Conservation (phyloP, 2,329 filamentous ascomycete species). For the Monosporascus sp. region DNA sequence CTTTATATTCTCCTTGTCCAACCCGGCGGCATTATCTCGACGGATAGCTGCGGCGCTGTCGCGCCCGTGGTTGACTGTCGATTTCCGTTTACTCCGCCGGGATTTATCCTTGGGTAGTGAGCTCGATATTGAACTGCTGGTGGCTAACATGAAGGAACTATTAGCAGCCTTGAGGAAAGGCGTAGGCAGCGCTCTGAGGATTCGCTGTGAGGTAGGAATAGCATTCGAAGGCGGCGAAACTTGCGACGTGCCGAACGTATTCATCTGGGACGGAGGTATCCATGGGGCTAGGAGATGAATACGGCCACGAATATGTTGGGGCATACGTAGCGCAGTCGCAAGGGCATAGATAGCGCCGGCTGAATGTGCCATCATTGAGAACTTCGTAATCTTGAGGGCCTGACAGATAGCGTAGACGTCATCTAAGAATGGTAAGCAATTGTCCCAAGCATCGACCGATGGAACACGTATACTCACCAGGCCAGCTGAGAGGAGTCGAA, state of each 20-base stretch:
- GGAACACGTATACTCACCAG: constrained; percentile 54
- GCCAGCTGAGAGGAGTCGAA: constrained; percentile 87
- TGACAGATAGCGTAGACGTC: constrained; percentile 95
- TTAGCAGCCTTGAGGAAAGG: constrained; percentile 92
- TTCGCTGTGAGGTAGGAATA: constrained; percentile 85
- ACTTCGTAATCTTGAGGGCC: constrained; percentile 85
- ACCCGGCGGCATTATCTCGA: constrained; percentile 30
- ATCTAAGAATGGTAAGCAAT: constrained; percentile 36
- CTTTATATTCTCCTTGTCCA: constrained; percentile 48
- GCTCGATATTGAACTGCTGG: constrained; percentile 78
- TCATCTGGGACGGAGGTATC: constrained; percentile 95
- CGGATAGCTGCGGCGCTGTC: constrained; percentile 29
- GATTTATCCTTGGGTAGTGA: constrained; percentile 64
- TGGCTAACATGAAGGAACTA: constrained; percentile 89
- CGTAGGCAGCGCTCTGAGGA: constrained; percentile 83
- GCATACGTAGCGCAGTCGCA: constrained; percentile 90
- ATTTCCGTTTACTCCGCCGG: constrained; percentile 56
- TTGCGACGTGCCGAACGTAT: constrained; percentile 67
- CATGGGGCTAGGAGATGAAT: constrained; percentile 93
- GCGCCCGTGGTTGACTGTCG: constrained; percentile 33
- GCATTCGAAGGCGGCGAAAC: constrained; percentile 75
- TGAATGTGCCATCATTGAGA: constrained; percentile 92
- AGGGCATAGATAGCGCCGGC: constrained; percentile 97
- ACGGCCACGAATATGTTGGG: constrained; percentile 87
- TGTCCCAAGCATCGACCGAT: background rate